Conservation (phyloP, 208 protist species). For the Leishmania amazonensis region DNA sequence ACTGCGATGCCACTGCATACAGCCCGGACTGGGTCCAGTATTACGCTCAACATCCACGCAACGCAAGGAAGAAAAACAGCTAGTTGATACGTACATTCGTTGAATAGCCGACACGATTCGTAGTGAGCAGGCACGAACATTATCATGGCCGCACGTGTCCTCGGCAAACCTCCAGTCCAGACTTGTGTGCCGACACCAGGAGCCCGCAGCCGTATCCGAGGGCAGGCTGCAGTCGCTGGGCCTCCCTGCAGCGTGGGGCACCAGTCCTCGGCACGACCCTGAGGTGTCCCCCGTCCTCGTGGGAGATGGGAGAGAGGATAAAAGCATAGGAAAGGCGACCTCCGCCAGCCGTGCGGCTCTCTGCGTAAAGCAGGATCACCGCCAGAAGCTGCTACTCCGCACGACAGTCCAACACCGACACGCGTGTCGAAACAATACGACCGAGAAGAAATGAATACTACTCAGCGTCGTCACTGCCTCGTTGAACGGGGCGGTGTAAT, state of each 20-base stretch:
- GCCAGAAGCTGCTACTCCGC: neutral
- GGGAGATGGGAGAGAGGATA: neutral
- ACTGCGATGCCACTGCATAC: neutral
- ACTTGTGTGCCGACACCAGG: neutral
- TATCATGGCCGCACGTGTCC: neutral
- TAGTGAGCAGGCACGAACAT: neutral
- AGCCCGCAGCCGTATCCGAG: neutral
- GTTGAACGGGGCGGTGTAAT: conserved; percentile 16
- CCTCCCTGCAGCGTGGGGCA: neutral
- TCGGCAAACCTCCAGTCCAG: neutral
- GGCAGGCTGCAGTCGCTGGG: neutral
- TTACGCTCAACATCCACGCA: neutral
- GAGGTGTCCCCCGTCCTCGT: neutral
- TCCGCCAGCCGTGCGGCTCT: neutral
- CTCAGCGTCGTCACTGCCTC: neutral
- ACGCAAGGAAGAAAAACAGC: neutral
- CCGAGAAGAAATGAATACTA: neutral
- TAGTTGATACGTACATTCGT: neutral
- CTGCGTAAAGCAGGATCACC: neutral
- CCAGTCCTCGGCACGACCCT: neutral
- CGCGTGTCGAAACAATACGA: too few species aligned
- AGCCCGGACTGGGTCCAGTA: too few species aligned
- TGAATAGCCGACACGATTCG: neutral
- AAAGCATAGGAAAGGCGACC: neutral
- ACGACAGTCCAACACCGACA: neutral